Conservation (phyloP, 1,284 basidiomycete species). For the Sanghuangporus baumii region DNA sequence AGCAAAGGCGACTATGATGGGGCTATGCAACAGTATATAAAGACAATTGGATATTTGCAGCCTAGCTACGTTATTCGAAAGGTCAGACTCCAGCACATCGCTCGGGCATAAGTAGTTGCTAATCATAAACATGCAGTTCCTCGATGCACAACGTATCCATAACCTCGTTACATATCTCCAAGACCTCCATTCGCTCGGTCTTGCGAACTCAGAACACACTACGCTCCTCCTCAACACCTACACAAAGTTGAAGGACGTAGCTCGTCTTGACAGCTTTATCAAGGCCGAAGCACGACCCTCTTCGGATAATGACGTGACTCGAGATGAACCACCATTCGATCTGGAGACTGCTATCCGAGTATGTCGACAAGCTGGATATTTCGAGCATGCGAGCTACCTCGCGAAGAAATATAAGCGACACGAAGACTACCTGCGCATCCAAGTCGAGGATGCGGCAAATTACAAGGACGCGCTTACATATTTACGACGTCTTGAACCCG, state of each 20-base stretch:
- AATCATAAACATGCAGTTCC: slow-evolving; percentile 54
- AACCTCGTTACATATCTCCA: slow-evolving; percentile 95
- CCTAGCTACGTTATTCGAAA: slow-evolving; percentile 97
- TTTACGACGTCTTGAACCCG: slow-evolving; percentile 70
- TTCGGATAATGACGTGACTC: slow-evolving; percentile 33
- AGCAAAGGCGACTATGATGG: slow-evolving; percentile 89
- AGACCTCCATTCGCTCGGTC: slow-evolving; percentile 83
- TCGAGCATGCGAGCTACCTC: slow-evolving; percentile 90
- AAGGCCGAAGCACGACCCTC: slow-evolving; percentile 65
- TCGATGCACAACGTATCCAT: slow-evolving; percentile 93
- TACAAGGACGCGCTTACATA: slow-evolving; percentile 81
- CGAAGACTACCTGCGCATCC: slow-evolving; percentile 90
- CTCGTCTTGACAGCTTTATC: slow-evolving; percentile 88
- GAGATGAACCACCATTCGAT: slow-evolving; percentile 86
- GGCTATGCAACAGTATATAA: slow-evolving; percentile 88
- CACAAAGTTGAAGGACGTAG: slow-evolving; percentile 91
- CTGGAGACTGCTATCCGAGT: slow-evolving; percentile 95
- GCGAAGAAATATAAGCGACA: slow-evolving; percentile 89
- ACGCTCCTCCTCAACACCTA: slow-evolving; percentile 95
- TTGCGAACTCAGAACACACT: slow-evolving; percentile 95
- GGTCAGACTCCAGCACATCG: slow-evolving; percentile 35
- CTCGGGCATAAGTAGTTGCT: background rate
- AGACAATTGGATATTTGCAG: slow-evolving; percentile 85
- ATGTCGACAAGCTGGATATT: slow-evolving; percentile 94
- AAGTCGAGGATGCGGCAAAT: slow-evolving; percentile 89